These are phyloP conservation scores for Schizochytrium sp. DNA, from an alignment of 108 stramenopile species.

Conservation along the genomic window DNA sequence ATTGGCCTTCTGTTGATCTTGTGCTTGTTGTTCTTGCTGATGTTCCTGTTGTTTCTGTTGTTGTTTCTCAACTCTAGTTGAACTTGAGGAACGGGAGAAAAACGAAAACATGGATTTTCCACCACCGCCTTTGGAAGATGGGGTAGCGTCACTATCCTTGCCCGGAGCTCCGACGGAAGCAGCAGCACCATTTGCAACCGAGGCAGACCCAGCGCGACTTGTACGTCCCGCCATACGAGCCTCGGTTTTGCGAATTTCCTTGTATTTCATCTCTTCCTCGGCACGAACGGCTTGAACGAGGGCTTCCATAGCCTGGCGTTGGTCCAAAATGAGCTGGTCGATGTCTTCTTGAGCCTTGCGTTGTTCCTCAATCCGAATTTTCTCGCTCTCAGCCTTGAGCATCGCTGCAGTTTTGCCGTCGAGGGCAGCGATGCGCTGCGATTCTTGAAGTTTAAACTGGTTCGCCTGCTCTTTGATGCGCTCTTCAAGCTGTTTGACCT, in stretches of 20 bases:
- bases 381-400: conserved; percentile 25
- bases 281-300: conserved; percentile 48
- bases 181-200: not conserved
- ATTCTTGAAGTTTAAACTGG: not conserved
- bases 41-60: not conserved
- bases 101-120: not conserved
- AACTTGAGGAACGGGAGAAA: not conserved
- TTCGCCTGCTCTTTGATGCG: not conserved
- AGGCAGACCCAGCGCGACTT: not conserved
- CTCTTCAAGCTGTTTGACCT: conserved; percentile 11
- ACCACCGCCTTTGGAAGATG: not conserved
- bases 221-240: not conserved
- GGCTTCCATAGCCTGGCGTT: conserved; percentile 60
- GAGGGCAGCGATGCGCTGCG: conserved; percentile 21
- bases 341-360: conserved; percentile 46
- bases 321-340: conserved; percentile 37
- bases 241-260: not conserved
- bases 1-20: not conserved
- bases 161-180: not conserved
- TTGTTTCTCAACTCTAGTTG: not conserved
- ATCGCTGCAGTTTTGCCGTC: conserved; percentile 38
- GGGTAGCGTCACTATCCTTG: not conserved
- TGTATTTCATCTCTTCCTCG: conserved; percentile 50
- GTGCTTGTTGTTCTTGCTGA: not conserved
- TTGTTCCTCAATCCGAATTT: conserved; percentile 1